These are phyloP conservation scores for Blastocystis sp. DNA, from an alignment of 352 stramenopile species.

Conservation along the genomic window DNA sequence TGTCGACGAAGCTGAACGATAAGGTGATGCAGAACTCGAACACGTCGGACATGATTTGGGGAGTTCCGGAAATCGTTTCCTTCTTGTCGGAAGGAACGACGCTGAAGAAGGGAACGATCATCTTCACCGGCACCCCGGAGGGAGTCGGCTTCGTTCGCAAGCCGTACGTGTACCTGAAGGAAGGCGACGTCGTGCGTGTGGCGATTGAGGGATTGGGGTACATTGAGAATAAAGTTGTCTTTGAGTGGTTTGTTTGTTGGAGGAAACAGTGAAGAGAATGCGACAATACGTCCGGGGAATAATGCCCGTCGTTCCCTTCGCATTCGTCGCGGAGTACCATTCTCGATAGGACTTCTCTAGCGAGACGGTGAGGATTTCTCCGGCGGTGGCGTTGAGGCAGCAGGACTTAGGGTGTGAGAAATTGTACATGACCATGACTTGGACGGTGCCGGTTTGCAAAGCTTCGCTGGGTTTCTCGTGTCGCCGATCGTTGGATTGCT, in stretches of 20 bases:
- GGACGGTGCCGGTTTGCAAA: background rate
- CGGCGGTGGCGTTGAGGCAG: background rate
- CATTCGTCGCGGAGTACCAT: background rate
- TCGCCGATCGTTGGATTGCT: too few species aligned
- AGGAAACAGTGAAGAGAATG: conserved; percentile 4
- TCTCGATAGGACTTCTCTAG: background rate
- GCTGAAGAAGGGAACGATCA: conserved; percentile 72
- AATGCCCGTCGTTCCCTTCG: background rate
- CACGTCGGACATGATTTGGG: conserved; percentile 80
- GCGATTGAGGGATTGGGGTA: conserved; percentile 74
- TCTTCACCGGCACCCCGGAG: conserved; percentile 77
- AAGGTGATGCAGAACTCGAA: conserved; percentile 73
- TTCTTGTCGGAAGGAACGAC: conserved; percentile 77
- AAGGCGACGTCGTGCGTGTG: conserved; percentile 73
- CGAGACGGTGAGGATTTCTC: background rate
- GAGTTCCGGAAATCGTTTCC: conserved; percentile 73
- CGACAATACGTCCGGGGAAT: background rate
- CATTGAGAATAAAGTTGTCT: conserved; percentile 70
- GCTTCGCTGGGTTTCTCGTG: background rate
- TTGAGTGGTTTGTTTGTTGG: conserved; percentile 41
- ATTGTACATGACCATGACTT: background rate
- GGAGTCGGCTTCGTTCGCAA: conserved; percentile 73
- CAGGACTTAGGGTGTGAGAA: background rate
- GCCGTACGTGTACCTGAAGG: conserved; percentile 70
- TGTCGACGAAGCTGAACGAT: conserved; percentile 72